Evolutionary conservation across 2,329 filamentous ascomycete species (phyloP), one percentile per base, ranked within the genome.

Genomic region (Magnaporthiopsis incrustans): DNA sequence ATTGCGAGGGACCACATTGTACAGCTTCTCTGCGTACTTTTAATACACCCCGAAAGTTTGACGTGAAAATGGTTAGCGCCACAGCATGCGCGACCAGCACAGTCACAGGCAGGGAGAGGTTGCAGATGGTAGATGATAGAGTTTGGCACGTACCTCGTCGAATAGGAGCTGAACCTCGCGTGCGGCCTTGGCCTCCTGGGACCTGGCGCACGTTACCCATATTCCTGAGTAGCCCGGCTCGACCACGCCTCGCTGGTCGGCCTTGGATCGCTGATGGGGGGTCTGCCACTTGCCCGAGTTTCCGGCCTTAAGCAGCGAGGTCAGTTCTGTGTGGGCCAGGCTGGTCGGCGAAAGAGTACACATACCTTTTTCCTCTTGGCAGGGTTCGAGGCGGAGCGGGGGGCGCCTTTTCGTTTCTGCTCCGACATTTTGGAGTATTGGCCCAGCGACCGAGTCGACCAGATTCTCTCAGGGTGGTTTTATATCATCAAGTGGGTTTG

Each of bases 191-290:
- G 79, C 80, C 75, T 91, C 89, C 77, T 89, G 88, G 68, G 85
- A 85, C 71, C 88, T 84, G 62, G 88, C 85, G 72, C 89, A 93
- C 0, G 90, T 92, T 33, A 88, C 87, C 89, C 89, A 94, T 65
- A 94, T 86, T 6, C 90, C 90, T 63, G 82, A 79, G 70, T 92
- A 89, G 6, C 89, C 89, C 6, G 88, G 79, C 69, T 90, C 84
- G 60, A 92, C 75, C 15, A 74, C 72, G 56, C 75, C 79, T 57
- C 79, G 80, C 68, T 76, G 75, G 66, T 75, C 76, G 58, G 77
- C 68, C 70, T 82, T 86, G 44, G 77, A 75, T 69, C 81, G 78
- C 59, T 87, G 84, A 66, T 85, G 81, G 18, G 85, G 77, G 32
- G 85, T 88, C 71, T 82, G 81, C 86, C 86, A 89, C 71, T 80